Conservation (phyloP, 768 basidiomycete species). For the Rhodocollybia butyracea region DNA sequence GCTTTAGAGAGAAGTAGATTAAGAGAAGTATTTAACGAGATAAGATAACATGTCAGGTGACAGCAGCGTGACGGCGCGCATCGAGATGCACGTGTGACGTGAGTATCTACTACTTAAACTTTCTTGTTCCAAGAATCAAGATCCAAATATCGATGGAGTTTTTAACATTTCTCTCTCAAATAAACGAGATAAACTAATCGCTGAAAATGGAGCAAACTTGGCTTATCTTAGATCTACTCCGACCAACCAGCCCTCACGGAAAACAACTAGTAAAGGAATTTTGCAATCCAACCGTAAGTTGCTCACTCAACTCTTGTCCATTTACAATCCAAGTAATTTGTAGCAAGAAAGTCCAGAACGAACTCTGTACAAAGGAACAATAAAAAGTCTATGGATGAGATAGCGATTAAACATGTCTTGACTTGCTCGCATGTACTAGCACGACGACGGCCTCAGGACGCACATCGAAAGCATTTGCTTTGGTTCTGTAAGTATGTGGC, state of each 20-base stretch:
- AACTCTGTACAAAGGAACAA: constrained; percentile 56
- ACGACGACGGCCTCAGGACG: constrained; percentile 62
- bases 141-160: constrained; percentile 43
- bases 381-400: constrained; percentile 80
- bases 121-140: background rate
- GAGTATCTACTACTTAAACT: background rate
- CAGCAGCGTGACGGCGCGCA: too few relatives aligned
- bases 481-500: constrained; percentile 64
- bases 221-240: constrained; percentile 75
- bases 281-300: constrained; percentile 32
- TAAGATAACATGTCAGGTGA: background rate
- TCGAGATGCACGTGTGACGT: too few relatives aligned
- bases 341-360: constrained; percentile 28
- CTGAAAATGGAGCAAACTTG: constrained; percentile 65
- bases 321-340: constrained; percentile 10
- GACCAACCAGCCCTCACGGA: constrained; percentile 73
- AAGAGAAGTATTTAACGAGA: background rate
- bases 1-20: background rate
- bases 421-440: constrained; percentile 70
- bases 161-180: constrained; percentile 53
- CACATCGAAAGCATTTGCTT: constrained; percentile 79
- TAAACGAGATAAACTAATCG: constrained; percentile 58
- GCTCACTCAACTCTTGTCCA: constrained; percentile 4
- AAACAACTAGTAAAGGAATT: constrained; percentile 23
- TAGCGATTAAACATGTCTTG: constrained; percentile 79